These are phyloP conservation scores for Torulaspora delbrueckii DNA, from an alignment of 805 yeast species.

Conservation along the genomic window DNA sequence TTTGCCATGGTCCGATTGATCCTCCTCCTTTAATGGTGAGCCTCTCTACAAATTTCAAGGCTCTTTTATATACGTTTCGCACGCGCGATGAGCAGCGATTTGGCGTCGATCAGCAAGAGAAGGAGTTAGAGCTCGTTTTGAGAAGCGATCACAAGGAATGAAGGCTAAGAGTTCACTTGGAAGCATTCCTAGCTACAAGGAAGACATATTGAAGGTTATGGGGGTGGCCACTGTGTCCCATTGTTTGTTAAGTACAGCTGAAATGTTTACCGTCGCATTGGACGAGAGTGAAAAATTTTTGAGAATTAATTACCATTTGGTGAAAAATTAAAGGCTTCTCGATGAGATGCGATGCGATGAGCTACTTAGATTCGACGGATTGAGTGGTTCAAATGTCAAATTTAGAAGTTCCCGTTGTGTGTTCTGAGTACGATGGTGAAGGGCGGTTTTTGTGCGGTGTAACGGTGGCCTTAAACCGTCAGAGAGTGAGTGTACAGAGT, in stretches of 20 bases:
- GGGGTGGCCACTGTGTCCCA: neutral
- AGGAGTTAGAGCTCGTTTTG: neutral
- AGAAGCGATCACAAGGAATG: neutral
- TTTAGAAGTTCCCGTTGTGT: constrained; percentile 23
- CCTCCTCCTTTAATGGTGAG: neutral
- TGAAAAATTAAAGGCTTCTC: constrained; percentile 7
- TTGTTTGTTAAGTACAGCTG: neutral
- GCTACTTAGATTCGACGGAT: neutral
- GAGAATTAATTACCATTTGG: neutral
- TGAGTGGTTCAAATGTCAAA: neutral
- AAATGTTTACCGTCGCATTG: neutral
- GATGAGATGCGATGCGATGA: constrained; percentile 12
- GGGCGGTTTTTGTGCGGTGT: constrained; percentile 63
- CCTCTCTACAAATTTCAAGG: neutral
- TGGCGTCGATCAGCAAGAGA: neutral
- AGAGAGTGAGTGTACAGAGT: constrained; percentile 61
- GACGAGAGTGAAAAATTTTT: constrained; percentile 17
- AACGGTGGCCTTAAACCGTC: constrained; percentile 63
- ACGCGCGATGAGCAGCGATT: neutral
- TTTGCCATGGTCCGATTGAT: constrained; percentile 15
- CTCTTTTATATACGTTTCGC: neutral
- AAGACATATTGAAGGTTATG: neutral
- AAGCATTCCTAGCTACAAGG: neutral
- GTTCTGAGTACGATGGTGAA: constrained; percentile 55
- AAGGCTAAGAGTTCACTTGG: neutral